Conservation (phyloP, 2,329 filamentous ascomycete species). For the Aspergillus sojae region DNA sequence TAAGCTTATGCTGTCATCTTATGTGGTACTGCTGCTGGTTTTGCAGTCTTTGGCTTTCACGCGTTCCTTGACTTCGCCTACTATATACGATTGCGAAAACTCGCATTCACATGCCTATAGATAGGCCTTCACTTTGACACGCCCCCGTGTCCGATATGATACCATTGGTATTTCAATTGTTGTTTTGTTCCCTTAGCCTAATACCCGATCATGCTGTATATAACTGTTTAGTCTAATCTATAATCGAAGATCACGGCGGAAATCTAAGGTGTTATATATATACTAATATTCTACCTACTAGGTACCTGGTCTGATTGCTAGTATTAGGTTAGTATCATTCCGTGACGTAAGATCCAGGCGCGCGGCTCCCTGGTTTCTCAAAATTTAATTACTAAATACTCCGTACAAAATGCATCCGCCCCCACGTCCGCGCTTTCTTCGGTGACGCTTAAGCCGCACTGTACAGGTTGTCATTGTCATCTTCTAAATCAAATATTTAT, state of each 20-base stretch:
- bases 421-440: neutral
- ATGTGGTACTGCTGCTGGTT: constrained; percentile 19
- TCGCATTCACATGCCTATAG: constrained; percentile 8
- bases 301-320: no score
- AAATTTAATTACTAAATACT: neutral
- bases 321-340: neutral
- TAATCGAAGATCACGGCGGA: constrained; percentile 12
- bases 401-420: neutral
- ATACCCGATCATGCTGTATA: constrained; percentile 25
- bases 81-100: neutral
- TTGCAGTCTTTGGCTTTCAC: constrained; percentile 17
- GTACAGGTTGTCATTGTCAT: neutral
- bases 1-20: neutral
- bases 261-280: neutral
- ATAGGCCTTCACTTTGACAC: constrained; percentile 11
- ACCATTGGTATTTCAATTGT: constrained; percentile 16
- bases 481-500: neutral
- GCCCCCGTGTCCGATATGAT: constrained; percentile 21
- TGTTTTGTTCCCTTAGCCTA: constrained; percentile 13
- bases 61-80: neutral
- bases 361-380: neutral
- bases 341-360: constrained; percentile 10
- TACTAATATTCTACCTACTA: no score
- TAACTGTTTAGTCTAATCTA: constrained; percentile 24
- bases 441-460: neutral